phyloP scores from a whole-genome alignment of 441 rosid species.

The Capsella rubella region DNA sequence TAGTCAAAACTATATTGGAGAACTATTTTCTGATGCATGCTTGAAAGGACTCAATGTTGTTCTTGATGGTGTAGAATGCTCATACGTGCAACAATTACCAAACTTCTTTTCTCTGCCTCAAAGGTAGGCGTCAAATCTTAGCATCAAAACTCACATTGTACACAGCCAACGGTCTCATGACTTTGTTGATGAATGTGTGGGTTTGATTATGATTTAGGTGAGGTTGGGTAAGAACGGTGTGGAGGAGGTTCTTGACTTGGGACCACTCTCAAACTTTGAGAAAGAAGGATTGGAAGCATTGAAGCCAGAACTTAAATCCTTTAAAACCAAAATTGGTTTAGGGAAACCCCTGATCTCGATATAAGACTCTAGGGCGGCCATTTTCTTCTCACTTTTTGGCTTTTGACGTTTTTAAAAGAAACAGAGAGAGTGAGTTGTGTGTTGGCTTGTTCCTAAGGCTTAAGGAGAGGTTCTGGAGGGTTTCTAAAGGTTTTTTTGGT shows the following conservation, averaged over 20 bases:
- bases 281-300: slow-evolving; percentile 80
- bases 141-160: not conserved
- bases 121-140: slow-evolving; percentile 59
- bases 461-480: too few relatives aligned
- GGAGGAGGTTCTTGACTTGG: slow-evolving; percentile 85
- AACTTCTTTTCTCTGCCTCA: slow-evolving; percentile 94
- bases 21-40: slow-evolving; percentile 95
- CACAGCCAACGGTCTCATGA: not conserved
- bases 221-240: slow-evolving; percentile 90
- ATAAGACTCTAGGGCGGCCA: too few relatives aligned
- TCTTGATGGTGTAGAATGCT: slow-evolving; percentile 86
- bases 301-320: slow-evolving; percentile 79
- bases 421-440: too few relatives aligned
- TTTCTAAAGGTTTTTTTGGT: too few relatives aligned
- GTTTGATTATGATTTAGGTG: slow-evolving; percentile 60
- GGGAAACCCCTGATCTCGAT: too few relatives aligned
- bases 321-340: not conserved
- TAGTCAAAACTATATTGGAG: slow-evolving; percentile 84
- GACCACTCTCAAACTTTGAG: slow-evolving; percentile 81
- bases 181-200: not conserved
- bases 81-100: slow-evolving; percentile 81
- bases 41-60: slow-evolving; percentile 92
- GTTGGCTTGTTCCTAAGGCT: too few relatives aligned
- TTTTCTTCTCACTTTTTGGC: too few relatives aligned
- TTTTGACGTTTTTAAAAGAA: too few relatives aligned